Conservation (phyloP, 1,284 basidiomycete species). For the Xerocomus nothofagi region DNA sequence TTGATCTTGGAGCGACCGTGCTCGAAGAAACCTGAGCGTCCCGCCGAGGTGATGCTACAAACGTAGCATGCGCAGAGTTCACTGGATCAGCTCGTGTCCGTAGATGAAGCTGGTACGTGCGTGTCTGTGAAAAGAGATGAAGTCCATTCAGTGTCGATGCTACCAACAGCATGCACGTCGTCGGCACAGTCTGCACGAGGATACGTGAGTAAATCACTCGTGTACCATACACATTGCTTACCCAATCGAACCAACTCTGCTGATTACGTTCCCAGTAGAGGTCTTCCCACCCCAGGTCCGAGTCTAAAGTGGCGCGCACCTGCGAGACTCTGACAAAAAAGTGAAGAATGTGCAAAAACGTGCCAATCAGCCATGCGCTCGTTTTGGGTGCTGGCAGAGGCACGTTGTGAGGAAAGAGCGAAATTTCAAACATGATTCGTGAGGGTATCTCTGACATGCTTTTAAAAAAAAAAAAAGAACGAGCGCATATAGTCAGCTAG, state of each 20-base stretch:
- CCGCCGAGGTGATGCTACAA: slow-evolving; percentile 52
- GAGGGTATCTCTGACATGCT: slow-evolving; percentile 68
- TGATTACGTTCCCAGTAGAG: slow-evolving; percentile 62
- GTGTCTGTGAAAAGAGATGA: slow-evolving; percentile 66
- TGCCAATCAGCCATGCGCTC: slow-evolving; percentile 65
- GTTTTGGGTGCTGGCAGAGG: slow-evolving; percentile 66
- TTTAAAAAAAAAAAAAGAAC: background rate
- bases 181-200: slow-evolving; percentile 53
- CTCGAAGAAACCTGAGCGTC: slow-evolving; percentile 36
- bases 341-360: slow-evolving; percentile 62
- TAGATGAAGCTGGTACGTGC: slow-evolving; percentile 64
- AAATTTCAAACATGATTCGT: slow-evolving; percentile 66
- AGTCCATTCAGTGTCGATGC: slow-evolving; percentile 56
- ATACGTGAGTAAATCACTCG: slow-evolving; percentile 16
- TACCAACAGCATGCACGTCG: slow-evolving; percentile 52
- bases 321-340: slow-evolving; percentile 62
- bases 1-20: slow-evolving; percentile 39
- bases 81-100: slow-evolving; percentile 54
- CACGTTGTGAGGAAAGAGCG: slow-evolving; percentile 72
- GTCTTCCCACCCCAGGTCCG: slow-evolving; percentile 75
- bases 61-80: slow-evolving; percentile 64
- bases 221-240: slow-evolving; percentile 36
- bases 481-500: slow-evolving; percentile 4
- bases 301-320: slow-evolving; percentile 54
- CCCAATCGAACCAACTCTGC: slow-evolving; percentile 79